Conservation (phyloP, 1,139 yeast genomes). For the Candida glucosophila region DNA sequence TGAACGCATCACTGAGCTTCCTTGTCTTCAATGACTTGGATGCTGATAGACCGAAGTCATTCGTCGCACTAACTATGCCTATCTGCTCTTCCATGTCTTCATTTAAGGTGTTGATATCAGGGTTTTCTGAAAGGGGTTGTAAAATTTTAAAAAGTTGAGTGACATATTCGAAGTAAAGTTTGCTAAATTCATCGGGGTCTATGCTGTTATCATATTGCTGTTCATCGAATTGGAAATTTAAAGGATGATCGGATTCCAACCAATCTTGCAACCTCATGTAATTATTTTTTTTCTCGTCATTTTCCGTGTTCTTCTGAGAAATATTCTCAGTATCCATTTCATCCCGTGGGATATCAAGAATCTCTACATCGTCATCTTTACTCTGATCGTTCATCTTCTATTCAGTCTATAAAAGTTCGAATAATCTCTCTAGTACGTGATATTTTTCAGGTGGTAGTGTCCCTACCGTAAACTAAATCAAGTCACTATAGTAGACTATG, state of each 20-base stretch:
- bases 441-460: too few species aligned
- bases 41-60: slow-evolving; percentile 8
- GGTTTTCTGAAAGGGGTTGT: slow-evolving; percentile 10
- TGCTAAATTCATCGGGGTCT: slow-evolving; percentile 11
- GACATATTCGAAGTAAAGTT: slow-evolving; percentile 19
- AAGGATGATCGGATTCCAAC: slow-evolving; percentile 18
- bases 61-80: slow-evolving; percentile 23
- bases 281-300: slow-evolving; percentile 6
- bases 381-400: too few species aligned
- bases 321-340: slow-evolving; percentile 24
- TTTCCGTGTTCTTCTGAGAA: slow-evolving; percentile 15
- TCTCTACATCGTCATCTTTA: slow-evolving; percentile 38
- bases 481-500: slow-evolving; percentile 1
- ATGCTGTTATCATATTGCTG: slow-evolving; percentile 19
- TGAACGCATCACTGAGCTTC: slow-evolving; percentile 21
- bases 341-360: slow-evolving; percentile 38
- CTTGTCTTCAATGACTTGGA: slow-evolving; percentile 6
- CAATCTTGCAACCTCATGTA: slow-evolving; percentile 28
- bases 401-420: too few species aligned
- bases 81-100: slow-evolving; percentile 18
- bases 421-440: too few species aligned
- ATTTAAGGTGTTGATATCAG: too few species aligned
- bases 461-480: slow-evolving; percentile 1
- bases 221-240: slow-evolving; percentile 25
- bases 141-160: slow-evolving; percentile 24